Evolutionary conservation across 2,329 filamentous ascomycete species (phyloP), one percentile per base, ranked within the genome.

Genomic region (Clonostachys solani): DNA sequence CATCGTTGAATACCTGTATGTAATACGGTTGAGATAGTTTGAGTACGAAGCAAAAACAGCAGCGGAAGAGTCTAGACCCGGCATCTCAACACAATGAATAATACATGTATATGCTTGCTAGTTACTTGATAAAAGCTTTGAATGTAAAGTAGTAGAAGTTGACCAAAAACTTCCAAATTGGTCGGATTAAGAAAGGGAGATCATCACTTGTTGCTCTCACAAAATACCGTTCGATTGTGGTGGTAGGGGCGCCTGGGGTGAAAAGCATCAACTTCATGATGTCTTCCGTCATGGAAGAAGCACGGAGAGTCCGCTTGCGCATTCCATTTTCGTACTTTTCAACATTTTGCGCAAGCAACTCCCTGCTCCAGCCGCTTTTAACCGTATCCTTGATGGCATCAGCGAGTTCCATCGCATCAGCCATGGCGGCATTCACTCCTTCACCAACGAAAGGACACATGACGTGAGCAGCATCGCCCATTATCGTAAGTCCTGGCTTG

Each of bases 381-480:
- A 38, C 8, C 12, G 36, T 38, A 18, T 18, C 36, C 15, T n/a
- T n/a, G 34, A 69, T 61, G 15, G 63, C 61, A 10, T 57, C 41
- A 0, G 64, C 66, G 5, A 81, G 57, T 15, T 72, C 60, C n/a
- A 77, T 52, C 1, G 74, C 64, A 54, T 81, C 77, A 34, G 62
- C 57, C 70, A 81, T 72, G 0, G 71, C 75, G 4, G 71, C 54
- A 51, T 81, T 80, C 33, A 79, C 77, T 2, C 77, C 77, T 44
- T 77, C 75, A 4, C 78, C 77, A 0, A 69, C 71, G 10, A 38
- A 38, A 49, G 70, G 74, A 0, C 73, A 72, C 3, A 69, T 70
- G 68, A 78, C 53, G 56, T 81, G 77, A 6, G 75, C 77, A 1
- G 77, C 74, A 52, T 81, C 77, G 4, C 78, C 78, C 17, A 81